A percentile compares a stretch with the other conserved stretches of the same genome.
phyloP scores from a whole-genome alignment of 768 basidiomycete genomes.

The Pulveroboletus frians region DNA sequence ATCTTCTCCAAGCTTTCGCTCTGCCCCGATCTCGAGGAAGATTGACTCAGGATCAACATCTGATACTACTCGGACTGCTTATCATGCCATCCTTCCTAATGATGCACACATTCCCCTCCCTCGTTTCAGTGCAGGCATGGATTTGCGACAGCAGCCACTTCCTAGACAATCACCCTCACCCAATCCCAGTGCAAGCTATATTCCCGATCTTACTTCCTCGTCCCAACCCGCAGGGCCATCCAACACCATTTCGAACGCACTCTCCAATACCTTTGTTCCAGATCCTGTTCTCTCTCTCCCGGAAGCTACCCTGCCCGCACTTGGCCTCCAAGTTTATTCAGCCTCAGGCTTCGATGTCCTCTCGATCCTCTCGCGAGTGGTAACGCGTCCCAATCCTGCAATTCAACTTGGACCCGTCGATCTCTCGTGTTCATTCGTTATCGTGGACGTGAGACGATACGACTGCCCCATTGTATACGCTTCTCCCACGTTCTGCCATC shows the following conservation, averaged over 20 bases:
- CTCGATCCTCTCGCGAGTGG: conserved; percentile 73
- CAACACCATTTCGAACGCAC: conserved; percentile 1
- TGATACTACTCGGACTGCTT: neutral
- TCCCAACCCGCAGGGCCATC: conserved; percentile 3
- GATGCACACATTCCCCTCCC: too few species aligned
- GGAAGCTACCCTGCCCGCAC: conserved; percentile 29
- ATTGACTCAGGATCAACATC: neutral
- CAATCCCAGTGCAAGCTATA: conserved; percentile 1
- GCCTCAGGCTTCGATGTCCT: conserved; percentile 88
- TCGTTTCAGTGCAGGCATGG: neutral
- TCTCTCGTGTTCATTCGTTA: conserved; percentile 85
- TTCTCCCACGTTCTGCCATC: conserved; percentile 71
- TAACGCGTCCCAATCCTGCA: conserved; percentile 64
- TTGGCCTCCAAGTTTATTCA: conserved; percentile 69
- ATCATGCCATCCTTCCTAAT: neutral
- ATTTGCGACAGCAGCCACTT: conserved; percentile 5
- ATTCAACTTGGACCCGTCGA: conserved; percentile 88
- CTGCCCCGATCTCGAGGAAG: conserved; percentile 17
- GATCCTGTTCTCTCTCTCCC: neutral
- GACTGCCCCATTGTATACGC: conserved; percentile 91
- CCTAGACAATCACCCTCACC: conserved; percentile 3
- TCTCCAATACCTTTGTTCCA: neutral
- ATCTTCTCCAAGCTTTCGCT: conserved; percentile 19
- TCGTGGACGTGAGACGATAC: conserved; percentile 75
- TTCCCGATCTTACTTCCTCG: conserved; percentile 5